Evolutionary conservation across 2,329 filamentous ascomycete genomes (phyloP), one percentile per base, ranked within the genome.

Genomic region (Cordyceps cateniannulata): DNA sequence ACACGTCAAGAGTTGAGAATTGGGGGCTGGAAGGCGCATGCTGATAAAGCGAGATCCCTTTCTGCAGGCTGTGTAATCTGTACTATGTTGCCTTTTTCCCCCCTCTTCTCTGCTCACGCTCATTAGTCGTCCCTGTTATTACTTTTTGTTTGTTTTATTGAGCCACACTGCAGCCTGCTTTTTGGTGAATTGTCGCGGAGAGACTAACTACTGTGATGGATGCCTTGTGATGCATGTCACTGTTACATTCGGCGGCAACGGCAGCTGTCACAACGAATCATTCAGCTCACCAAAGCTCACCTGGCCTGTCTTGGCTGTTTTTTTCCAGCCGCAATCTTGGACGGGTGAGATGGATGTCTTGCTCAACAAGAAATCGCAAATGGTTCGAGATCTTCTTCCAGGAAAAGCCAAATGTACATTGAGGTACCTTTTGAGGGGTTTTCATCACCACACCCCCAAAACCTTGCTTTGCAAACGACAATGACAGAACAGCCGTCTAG

Each of bases 181-280:
- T 42, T 47, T 18, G 14, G 7, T 32, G 29, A 24, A 35, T 44
- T 27, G 27, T 24, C 27, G 44, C 27, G 40, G 8, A 42, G 47
- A 20, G 9, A 38, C 35, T 20, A 27, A 3, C 35, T 6, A 22
- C 42, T 22, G 44, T 47, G 22, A 50, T 59, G 48, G 12, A 25
- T 32, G 35, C 25, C 56, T 45, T 32, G 56, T 59, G 56, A 60
- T 54, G 58, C 58, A 54, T 29, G 50, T 60, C 58, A 60, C 50
- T 25, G 58, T 60, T 60, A 44, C 58, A 60, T 45, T 44, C 50
- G 58, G 58, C 58, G 58, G 49, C 50, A 48, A 54, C 40, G 35
- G 2, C 25, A n/a, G 24, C n/a, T 5, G n/a, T 52, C 49, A 44
- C 56, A 14, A 51, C 49, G 57, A 59, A 59, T 59, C 57, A 53